Conservation (phyloP, 1,139 yeast species). For the Lodderomyces metapsilosis region DNA sequence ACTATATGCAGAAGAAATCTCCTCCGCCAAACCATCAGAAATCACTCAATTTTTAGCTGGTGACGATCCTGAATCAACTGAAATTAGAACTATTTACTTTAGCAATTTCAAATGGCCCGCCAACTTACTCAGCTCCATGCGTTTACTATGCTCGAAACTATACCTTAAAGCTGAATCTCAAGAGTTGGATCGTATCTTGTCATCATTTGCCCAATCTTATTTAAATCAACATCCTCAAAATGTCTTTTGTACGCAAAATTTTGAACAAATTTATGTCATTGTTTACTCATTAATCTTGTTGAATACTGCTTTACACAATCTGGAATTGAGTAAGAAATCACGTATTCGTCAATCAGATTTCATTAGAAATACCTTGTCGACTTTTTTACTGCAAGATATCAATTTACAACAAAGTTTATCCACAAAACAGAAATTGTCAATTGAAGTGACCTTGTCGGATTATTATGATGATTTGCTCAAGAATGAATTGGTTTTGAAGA, state of each 20-base stretch:
- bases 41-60: conserved; percentile 47
- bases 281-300: conserved; percentile 71
- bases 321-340: conserved; percentile 39
- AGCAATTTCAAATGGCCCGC: conserved; percentile 48
- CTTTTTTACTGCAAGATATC: conserved; percentile 37
- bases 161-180: conserved; percentile 84
- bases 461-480: conserved; percentile 42
- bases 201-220: conserved; percentile 68
- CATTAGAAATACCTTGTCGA: conserved; percentile 53
- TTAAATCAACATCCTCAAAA: conserved; percentile 51
- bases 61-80: conserved; percentile 39
- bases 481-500: conserved; percentile 41
- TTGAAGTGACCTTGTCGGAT: conserved; percentile 43
- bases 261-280: conserved; percentile 68
- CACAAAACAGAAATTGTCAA: conserved; percentile 40
- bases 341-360: conserved; percentile 50
- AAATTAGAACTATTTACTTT: conserved; percentile 47
- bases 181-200: conserved; percentile 72
- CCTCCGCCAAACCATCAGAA: conserved; percentile 44
- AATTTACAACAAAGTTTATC: conserved; percentile 20
- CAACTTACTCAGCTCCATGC: conserved; percentile 53
- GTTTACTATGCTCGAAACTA: conserved; percentile 60
- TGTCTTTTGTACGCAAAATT: conserved; percentile 50
- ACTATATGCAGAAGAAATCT: conserved; percentile 2
- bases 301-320: conserved; percentile 67